A percentile compares a stretch with the other conserved stretches of the same genome.
These are phyloP conservation scores for Candolleomyces efflorescens DNA, from an alignment of 768 basidiomycete species.

Conservation along the genomic window DNA sequence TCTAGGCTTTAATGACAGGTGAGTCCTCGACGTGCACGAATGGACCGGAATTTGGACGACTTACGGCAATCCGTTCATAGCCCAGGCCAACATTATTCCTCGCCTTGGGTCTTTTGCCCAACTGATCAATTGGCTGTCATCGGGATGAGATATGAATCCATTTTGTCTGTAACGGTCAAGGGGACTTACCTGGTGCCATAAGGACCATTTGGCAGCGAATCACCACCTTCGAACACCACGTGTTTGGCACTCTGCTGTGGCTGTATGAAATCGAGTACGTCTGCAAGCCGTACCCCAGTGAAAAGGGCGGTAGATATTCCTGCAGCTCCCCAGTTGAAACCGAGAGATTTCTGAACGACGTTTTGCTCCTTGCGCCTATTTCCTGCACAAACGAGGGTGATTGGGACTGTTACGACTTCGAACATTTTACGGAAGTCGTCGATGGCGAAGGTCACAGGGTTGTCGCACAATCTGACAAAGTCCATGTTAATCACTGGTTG, in stretches of 20 bases:
- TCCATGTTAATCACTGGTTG: constrained; percentile 3
- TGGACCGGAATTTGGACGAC: neutral
- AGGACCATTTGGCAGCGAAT: constrained; percentile 52
- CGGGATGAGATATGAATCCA: neutral
- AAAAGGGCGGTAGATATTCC: constrained; percentile 54
- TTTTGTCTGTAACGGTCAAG: too few species aligned
- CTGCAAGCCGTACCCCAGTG: constrained; percentile 55
- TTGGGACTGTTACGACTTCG: constrained; percentile 50
- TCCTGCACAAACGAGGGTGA: constrained; percentile 62
- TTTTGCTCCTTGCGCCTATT: constrained; percentile 68
- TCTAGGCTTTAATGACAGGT: constrained; percentile 26
- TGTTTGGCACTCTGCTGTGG: constrained; percentile 39
- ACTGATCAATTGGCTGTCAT: constrained; percentile 29
- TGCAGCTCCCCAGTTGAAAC: constrained; percentile 53
- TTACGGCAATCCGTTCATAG: constrained; percentile 53
- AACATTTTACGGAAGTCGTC: constrained; percentile 42
- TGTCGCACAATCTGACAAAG: constrained; percentile 29
- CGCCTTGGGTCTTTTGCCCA: constrained; percentile 41
- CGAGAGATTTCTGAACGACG: constrained; percentile 49
- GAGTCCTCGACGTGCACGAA: neutral
- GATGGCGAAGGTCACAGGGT: constrained; percentile 35
- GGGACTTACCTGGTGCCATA: constrained; percentile 44
- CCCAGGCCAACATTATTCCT: constrained; percentile 52
- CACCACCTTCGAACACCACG: constrained; percentile 57
- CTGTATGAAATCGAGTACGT: constrained; percentile 45